Evolutionary conservation across 352 stramenopile genomes (phyloP), one percentile per base, ranked within the genome.

Genomic region (Plasmopara halstedii): DNA sequence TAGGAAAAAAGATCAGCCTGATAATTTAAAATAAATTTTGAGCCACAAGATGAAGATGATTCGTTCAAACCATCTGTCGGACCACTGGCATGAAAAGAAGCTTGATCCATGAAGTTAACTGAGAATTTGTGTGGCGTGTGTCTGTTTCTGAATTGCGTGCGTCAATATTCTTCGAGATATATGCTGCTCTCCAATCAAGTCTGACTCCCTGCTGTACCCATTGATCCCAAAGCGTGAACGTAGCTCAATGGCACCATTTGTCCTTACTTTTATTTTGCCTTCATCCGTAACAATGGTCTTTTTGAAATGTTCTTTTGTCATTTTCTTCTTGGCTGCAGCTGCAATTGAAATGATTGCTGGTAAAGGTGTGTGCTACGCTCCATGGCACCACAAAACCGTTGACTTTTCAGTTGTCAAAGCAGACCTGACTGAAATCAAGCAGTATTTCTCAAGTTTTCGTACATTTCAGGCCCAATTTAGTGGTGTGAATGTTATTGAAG

Each of bases 401-500:
- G 53, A 61, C 21, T 15, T 21, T 3, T 41, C 53, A 1, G 58
- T 79, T 6, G 40, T 82, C 25, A 42, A 33, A 15, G 42, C 50
- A 8, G 70, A 82, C 44, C 60, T 82, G 34, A 38, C 42, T 4
- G 39, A 74, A 42, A 58, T 79, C 27, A 55, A 35, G 11, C 43
- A 74, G 46, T 67, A 74, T 39, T 90, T 88, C 36, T 66, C 61
- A 2, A 65, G 61, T 43, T 56, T 91, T 20, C 80, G 80, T 43
- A 88, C 80, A 26, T 91, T 69, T 63, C 70, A 88, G 49, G 69
- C 79, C 19, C 66, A 72, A 42, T 86, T 88, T 46, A 69, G 51
- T 39, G 47, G 43, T 31, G 46, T 76, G 14, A 88, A 87, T 48
- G 69, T 66, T 14, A 67, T 85, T 19, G 22, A 73, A 27, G 56